A percentile compares a stretch with the other conserved stretches of the same genome.
These are phyloP conservation scores for Phoenix roebelenii DNA, from an alignment of 176 grass and related monocot genomes.

Conservation along the genomic window DNA sequence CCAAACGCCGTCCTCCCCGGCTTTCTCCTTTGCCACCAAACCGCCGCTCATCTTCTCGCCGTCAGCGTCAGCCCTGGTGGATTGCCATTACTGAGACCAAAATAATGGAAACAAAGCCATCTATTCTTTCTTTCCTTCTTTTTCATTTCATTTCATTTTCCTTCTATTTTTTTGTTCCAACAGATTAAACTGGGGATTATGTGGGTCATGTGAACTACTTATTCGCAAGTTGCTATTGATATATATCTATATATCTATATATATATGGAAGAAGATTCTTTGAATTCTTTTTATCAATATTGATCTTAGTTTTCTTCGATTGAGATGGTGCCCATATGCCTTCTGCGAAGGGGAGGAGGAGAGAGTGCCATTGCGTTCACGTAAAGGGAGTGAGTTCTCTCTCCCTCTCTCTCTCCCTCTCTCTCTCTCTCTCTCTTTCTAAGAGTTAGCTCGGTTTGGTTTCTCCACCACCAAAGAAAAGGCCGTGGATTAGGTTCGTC, in stretches of 20 bases:
- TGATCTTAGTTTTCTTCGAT: not conserved
- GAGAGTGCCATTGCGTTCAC: constrained; percentile 43
- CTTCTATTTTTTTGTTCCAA: not conserved
- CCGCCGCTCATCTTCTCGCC: constrained; percentile 30
- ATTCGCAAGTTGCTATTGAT: not conserved
- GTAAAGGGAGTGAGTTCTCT: constrained; percentile 33
- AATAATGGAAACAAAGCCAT: constrained; percentile 11
- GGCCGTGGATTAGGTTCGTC: constrained; percentile 11
- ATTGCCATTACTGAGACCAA: constrained; percentile 62
- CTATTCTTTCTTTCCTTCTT: constrained; percentile 8
- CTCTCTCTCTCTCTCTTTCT: not conserved
- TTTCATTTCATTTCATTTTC: constrained; percentile 1
- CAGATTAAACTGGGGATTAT: not conserved
- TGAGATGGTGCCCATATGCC: too few relatives aligned
- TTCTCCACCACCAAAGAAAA: constrained; percentile 41
- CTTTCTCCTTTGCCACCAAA: not conserved
- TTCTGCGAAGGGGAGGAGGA: not conserved
- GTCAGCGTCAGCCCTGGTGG: constrained; percentile 48
- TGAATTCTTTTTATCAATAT: not conserved
- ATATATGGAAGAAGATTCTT: not conserved
- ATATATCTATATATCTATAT: not conserved
- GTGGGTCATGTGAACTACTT: constrained; percentile 2
- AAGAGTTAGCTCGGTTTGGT: constrained; percentile 30
- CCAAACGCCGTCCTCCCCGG: not conserved
- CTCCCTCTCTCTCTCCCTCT: not conserved